Conservation (phyloP, 2,329 filamentous ascomycete species). For the Aspergillus udagawae region DNA sequence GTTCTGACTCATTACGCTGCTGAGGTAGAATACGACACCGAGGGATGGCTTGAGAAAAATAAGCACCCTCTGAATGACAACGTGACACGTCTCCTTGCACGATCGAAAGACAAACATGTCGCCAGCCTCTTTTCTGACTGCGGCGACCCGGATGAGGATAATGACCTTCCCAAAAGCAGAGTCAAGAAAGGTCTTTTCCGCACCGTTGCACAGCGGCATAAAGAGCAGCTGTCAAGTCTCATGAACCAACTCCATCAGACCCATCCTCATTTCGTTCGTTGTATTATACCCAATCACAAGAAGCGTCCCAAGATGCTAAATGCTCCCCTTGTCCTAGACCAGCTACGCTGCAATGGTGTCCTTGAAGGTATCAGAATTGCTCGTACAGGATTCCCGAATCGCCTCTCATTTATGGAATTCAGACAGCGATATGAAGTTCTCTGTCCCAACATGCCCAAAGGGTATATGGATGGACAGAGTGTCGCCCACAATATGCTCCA, state of each 20-base stretch:
- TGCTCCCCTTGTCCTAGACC: conserved; percentile 88
- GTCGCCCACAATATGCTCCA: conserved; percentile 84
- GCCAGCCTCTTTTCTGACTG: conserved; percentile 85
- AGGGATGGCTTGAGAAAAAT: conserved; percentile 97
- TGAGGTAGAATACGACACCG: conserved; percentile 93
- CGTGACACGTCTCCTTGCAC: conserved; percentile 79
- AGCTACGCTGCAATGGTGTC: conserved; percentile 97
- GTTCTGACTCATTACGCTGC: conserved; percentile 96
- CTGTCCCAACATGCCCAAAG: conserved; percentile 80
- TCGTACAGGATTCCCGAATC: conserved; percentile 92
- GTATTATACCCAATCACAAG: conserved; percentile 96
- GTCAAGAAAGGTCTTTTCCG: conserved; percentile 98
- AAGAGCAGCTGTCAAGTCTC: conserved; percentile 93
- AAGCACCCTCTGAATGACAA: conserved; percentile 98
- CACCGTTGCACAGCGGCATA: conserved; percentile 93
- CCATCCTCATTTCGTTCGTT: conserved; percentile 96
- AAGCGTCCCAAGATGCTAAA: conserved; percentile 92
- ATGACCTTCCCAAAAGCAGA: conserved; percentile 64
- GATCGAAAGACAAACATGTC: conserved; percentile 77
- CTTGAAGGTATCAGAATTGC: conserved; percentile 98
- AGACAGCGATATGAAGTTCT: conserved; percentile 93
- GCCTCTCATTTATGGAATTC: conserved; percentile 88
- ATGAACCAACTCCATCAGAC: conserved; percentile 94
- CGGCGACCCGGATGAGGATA: conserved; percentile 72
- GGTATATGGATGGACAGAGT: conserved; percentile 84